phyloP scores from a whole-genome alignment of 148 eudicot genomes.

The Camellia japonica region DNA sequence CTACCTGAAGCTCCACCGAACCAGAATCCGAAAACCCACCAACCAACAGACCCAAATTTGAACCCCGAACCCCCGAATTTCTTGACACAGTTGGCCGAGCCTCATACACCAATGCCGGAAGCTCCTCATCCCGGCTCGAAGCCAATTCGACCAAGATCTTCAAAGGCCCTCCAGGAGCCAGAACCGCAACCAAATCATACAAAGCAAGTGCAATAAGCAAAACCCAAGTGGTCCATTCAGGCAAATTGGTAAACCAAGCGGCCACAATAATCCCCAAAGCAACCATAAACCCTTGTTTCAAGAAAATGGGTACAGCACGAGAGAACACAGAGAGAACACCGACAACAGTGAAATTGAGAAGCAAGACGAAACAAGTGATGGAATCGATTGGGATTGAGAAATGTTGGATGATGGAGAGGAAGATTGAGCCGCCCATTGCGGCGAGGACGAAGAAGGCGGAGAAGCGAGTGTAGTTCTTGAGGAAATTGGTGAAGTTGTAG shows the following conservation, averaged over 20 bases:
- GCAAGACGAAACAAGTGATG: slow-evolving; percentile 34
- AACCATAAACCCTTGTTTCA: slow-evolving; percentile 72
- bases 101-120: slow-evolving; percentile 84
- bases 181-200: slow-evolving; percentile 84
- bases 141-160: slow-evolving; percentile 83
- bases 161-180: slow-evolving; percentile 93
- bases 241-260: slow-evolving; percentile 85
- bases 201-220: slow-evolving; percentile 72
- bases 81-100: slow-evolving; percentile 60
- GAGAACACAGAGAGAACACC: slow-evolving; percentile 79
- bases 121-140: slow-evolving; percentile 75
- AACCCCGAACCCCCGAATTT: slow-evolving; percentile 18
- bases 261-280: slow-evolving; percentile 77
- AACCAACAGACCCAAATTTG: slow-evolving; percentile 52
- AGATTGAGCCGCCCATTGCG: slow-evolving; percentile 72
- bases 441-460: slow-evolving; percentile 67
- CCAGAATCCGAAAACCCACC: slow-evolving; percentile 53
- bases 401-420: slow-evolving; percentile 46
- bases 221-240: slow-evolving; percentile 98
- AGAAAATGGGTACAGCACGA: slow-evolving; percentile 58
- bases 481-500: slow-evolving; percentile 65
- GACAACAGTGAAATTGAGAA: slow-evolving; percentile 58
- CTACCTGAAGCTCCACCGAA: slow-evolving; percentile 50
- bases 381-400: slow-evolving; percentile 59
- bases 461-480: slow-evolving; percentile 70